Evolutionary conservation across 192 early-diverging fungal species (phyloP), one percentile per base, ranked within the genome.

Genomic region (Backusella australiensis): DNA sequence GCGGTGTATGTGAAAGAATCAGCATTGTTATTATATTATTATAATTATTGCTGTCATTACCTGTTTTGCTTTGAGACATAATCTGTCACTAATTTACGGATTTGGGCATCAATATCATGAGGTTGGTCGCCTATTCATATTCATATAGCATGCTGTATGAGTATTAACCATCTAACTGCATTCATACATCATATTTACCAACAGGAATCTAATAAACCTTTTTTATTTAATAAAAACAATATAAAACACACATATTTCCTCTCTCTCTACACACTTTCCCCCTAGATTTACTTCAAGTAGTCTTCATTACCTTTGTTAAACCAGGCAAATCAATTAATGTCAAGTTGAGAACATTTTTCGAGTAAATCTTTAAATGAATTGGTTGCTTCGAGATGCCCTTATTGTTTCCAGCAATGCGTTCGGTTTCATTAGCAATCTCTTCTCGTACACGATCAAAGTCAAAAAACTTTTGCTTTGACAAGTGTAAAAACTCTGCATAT

Each of bases 251-350:
- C 52, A 32, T 21, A 0, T 6, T 21, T 53, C 15, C 52, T 21
- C 26, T 29, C 56, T 63, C 56, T 26, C 12, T 26, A 3, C 49
- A 39, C 38, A 39, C 36, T 32, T 3, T 3, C 0, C 32, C 32
- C 32, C 19, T 44, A 44, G 42, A 5, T 44, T 44, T 44, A 0
- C 42, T 44, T 21, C 19, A 9, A 14, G 26, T 74, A n/a, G 15
- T 34, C 35, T 56, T 52, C 19, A 73, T 56, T 82, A 88, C 91
- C 88, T 95, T 93, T 74, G 93, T 95, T 39, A 95, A 85, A 21
- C 93, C 93, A 23, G 93, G 93, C 69, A 95, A 79, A 81, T 95
- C 93, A 17, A 95, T 91, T 29, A 95, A 82, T 17, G 93, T 95
- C 38, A 95, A 81, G 66, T 89, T 92, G 63, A 95, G 87, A 49